Conservation (phyloP, 1,139 yeast species). For the Debaryomycetaceae sp. region DNA sequence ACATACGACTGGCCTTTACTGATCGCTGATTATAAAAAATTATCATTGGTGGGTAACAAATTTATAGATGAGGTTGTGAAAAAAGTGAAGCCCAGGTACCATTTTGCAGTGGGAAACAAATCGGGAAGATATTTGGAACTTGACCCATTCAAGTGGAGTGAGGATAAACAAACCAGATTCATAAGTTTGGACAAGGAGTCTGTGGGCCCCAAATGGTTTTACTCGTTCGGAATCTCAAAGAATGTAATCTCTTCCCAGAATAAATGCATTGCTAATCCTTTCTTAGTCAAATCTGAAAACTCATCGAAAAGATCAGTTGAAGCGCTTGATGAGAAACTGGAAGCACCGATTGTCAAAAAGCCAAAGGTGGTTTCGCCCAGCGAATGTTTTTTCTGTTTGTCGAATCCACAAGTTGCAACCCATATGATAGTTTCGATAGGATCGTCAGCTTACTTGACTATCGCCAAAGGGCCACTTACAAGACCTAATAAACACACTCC, state of each 20-base stretch:
- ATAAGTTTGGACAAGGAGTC: constrained; percentile 63
- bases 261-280: constrained; percentile 37
- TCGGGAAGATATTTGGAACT: constrained; percentile 52
- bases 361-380: constrained; percentile 46
- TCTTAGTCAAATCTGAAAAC: constrained; percentile 9
- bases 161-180: constrained; percentile 48
- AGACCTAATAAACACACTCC: constrained; percentile 40
- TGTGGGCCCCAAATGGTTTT: constrained; percentile 62
- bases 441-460: constrained; percentile 60
- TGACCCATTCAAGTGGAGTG: constrained; percentile 55
- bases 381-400: constrained; percentile 78
- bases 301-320: constrained; percentile 9
- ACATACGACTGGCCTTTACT: constrained; percentile 61
- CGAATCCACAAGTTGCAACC: constrained; percentile 74
- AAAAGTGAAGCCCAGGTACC: constrained; percentile 56
- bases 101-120: constrained; percentile 55
- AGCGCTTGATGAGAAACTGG: constrained; percentile 8
- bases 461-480: constrained; percentile 86
- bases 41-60: constrained; percentile 34
- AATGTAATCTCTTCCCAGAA: constrained; percentile 10
- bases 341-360: constrained; percentile 15
- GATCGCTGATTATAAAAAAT: constrained; percentile 35
- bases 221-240: constrained; percentile 55
- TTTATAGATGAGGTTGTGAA: constrained; percentile 47
- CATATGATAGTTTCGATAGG: constrained; percentile 83